phyloP scores from a whole-genome alignment of 352 stramenopile genomes.

The Pythium monospermum region DNA sequence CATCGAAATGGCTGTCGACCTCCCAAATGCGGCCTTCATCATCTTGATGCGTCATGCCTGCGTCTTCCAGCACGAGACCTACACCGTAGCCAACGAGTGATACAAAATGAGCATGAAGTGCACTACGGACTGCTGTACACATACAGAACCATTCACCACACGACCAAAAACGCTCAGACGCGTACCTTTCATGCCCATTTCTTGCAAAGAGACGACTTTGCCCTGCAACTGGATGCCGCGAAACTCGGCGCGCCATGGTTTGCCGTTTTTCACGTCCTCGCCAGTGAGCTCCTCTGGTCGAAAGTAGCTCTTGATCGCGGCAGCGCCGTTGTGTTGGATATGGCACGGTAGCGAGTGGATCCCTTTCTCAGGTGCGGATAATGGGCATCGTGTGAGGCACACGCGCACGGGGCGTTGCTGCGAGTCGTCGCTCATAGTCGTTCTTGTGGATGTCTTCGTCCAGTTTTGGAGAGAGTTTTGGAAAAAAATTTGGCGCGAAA shows the following conservation, averaged over 20 bases:
- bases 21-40: slow-evolving; percentile 75
- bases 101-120: too few relatives aligned
- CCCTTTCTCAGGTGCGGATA: slow-evolving; percentile 41
- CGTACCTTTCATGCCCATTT: slow-evolving; percentile 39
- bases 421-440: slow-evolving; percentile 13
- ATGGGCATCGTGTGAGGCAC: slow-evolving; percentile 71
- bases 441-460: slow-evolving; percentile 6
- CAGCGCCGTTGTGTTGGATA: slow-evolving; percentile 60
- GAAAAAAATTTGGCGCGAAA: slow-evolving; percentile 7
- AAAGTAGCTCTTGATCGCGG: slow-evolving; percentile 75
- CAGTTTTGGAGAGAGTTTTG: slow-evolving; percentile 14
- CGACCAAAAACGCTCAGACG: slow-evolving; percentile 1
- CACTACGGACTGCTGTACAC: too few relatives aligned
- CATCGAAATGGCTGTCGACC: slow-evolving; percentile 72
- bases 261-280: slow-evolving; percentile 12
- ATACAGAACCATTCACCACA: neutral
- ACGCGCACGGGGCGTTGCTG: slow-evolving; percentile 29
- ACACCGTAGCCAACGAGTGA: neutral
- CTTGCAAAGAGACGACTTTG: slow-evolving; percentile 31
- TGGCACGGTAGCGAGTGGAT: slow-evolving; percentile 77
- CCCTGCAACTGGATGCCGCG: slow-evolving; percentile 64
- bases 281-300: slow-evolving; percentile 29
- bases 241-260: slow-evolving; percentile 43
- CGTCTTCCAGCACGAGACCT: slow-evolving; percentile 67
- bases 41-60: slow-evolving; percentile 40